Evolutionary conservation across 148 eudicot genomes (phyloP).

Genomic region (Camellia granthamiana): DNA sequence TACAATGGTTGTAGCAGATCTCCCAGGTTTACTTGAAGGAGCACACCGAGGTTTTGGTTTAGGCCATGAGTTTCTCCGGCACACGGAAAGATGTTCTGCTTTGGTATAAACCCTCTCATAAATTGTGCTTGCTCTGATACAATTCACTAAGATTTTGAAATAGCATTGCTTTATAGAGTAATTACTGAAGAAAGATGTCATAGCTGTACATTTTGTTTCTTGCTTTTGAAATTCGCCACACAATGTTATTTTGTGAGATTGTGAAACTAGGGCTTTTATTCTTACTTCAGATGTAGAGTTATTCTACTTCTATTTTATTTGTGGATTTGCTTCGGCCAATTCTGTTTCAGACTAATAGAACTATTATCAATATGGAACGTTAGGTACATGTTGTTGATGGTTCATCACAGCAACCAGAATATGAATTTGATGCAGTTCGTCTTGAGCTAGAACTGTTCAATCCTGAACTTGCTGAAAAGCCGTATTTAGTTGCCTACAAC

Average conservation of each 20-base stretch:
- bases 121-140: not conserved
- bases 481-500: constrained; percentile 79
- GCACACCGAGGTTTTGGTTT: constrained; percentile 88
- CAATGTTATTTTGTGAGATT: not conserved
- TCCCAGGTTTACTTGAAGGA: constrained; percentile 94
- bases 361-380: constrained; percentile 20
- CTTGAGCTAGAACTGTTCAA: constrained; percentile 89
- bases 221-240: not conserved
- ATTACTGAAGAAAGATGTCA: not conserved
- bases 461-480: constrained; percentile 89
- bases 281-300: constrained; percentile 4
- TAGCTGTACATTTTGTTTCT: constrained; percentile 6
- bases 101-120: constrained; percentile 49
- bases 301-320: not conserved
- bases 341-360: constrained; percentile 14
- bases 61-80: constrained; percentile 93
- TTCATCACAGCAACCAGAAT: constrained; percentile 88
- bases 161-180: not conserved
- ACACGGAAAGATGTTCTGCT: constrained; percentile 86
- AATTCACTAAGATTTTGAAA: not conserved
- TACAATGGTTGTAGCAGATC: constrained; percentile 85
- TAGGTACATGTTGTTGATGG: constrained; percentile 98
- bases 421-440: constrained; percentile 92
- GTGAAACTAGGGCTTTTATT: constrained; percentile 2
- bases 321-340: not conserved